Evolutionary conservation across 495 filamentous ascomycete genomes (phyloP), one percentile per base, ranked within the genome.

Genomic region (Neurospora sp.): DNA sequence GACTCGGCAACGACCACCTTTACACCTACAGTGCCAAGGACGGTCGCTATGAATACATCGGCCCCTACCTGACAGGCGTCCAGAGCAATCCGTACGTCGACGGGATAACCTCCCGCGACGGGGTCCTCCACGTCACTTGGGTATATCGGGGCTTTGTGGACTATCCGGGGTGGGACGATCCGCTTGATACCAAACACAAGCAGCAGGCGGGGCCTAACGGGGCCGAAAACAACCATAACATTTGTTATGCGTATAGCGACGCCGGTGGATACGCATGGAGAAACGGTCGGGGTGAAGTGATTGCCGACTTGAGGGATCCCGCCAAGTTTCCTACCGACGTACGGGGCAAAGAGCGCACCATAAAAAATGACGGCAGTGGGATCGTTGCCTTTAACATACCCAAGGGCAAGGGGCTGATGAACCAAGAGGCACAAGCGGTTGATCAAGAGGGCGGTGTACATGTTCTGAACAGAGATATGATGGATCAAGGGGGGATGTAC

Each of bases 71-170:
- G n/a, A 80, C 81, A 46, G 85, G 84, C 38, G 73, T 79, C 6
- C 71, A 75, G 12, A 85, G 83, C 73, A 87, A 85, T 74, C 83
- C 85, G 20, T 87, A 86, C 73, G 82, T 85, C 72, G 81, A 87
- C 78, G 85, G 83, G 4, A 74, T 86, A 3, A 76, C 80, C 78
- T 75, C 75, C 38, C 77, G 77, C 48, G 5, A 69, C 72, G 73
- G 72, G 7, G 71, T 74, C 7, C 78, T 86, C 20, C 79, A 85
- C 73, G 77, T 80, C 35, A 85, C 83, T 4, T 85, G 84, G 85
- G 84, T 85, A 10, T 86, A 84, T 76, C 78, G 85, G 0, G 85
- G 73, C 5, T 83, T 84, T 70, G 81, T 85, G 40, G 48, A 71
- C 40, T 85, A 85, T 77, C 72, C 75, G 0, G 83, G 83, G 1